Conservation (phyloP, 805 yeast genomes). For the Candida takata region DNA sequence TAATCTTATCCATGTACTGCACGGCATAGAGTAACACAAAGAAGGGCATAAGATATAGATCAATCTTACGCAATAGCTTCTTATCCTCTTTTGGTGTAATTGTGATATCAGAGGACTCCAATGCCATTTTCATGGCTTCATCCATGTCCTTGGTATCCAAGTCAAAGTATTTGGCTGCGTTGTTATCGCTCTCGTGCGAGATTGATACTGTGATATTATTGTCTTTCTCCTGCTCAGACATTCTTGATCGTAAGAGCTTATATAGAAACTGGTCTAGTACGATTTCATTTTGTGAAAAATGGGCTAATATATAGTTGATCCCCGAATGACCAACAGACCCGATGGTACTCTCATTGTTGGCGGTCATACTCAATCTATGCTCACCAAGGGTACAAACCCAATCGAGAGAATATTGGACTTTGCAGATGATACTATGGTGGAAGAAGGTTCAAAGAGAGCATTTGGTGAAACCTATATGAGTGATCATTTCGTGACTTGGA, state of each 20-base stretch:
- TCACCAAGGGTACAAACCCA: slow-evolving; percentile 8
- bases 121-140: slow-evolving; percentile 37
- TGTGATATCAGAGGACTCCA: slow-evolving; percentile 26
- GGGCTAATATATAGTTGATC: too few species aligned
- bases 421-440: slow-evolving; percentile 30
- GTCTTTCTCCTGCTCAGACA: too few species aligned
- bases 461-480: slow-evolving; percentile 26
- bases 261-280: too few species aligned
- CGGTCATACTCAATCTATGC: slow-evolving; percentile 17
- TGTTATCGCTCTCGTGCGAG: too few species aligned
- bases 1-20: slow-evolving; percentile 55
- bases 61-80: slow-evolving; percentile 41
- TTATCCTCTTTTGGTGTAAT: slow-evolving; percentile 28
- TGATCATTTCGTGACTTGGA: slow-evolving; percentile 28
- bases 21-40: slow-evolving; percentile 41
- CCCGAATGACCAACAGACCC: slow-evolving; percentile 32
- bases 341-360: slow-evolving; percentile 35
- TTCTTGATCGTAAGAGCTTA: too few species aligned
- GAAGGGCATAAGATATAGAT: slow-evolving; percentile 42
- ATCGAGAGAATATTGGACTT: slow-evolving; percentile 22
- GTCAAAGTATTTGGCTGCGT: too few species aligned
- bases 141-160: too few species aligned
- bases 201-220: too few species aligned
- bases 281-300: too few species aligned
- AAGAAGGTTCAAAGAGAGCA: slow-evolving; percentile 19